Conservation (phyloP, 495 filamentous ascomycete genomes). For the Arthonia radiata region DNA sequence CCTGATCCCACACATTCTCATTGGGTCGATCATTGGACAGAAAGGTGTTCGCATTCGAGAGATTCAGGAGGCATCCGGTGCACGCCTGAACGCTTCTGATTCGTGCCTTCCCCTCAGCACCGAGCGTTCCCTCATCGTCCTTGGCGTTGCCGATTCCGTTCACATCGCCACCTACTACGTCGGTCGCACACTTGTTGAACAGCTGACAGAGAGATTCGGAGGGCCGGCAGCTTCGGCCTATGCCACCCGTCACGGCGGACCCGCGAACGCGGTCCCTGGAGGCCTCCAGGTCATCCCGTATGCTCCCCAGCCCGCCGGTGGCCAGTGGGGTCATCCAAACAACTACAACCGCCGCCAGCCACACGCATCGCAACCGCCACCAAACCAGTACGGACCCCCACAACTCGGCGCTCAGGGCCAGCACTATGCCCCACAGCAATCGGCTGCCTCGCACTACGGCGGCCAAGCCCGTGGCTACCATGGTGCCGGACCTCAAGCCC, state of each 20-base stretch:
- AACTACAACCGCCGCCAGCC: conserved; percentile 41
- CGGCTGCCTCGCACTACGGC: conserved; percentile 46
- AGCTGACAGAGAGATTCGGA: conserved; percentile 85
- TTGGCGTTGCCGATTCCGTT: conserved; percentile 38
- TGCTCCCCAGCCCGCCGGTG: conserved; percentile 70
- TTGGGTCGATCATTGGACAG: conserved; percentile 97
- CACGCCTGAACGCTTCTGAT: conserved; percentile 88
- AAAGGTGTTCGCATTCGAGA: conserved; percentile 85
- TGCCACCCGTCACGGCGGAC: conserved; percentile 80
- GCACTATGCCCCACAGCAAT: conserved; percentile 32
- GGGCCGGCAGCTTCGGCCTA: conserved; percentile 92
- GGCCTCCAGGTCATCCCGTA: conserved; percentile 97
- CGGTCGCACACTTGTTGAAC: conserved; percentile 82
- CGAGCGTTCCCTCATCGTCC: conserved; percentile 72
- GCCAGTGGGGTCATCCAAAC: conserved; percentile 78
- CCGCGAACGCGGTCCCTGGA: conserved; percentile 75
- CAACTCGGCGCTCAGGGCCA: conserved; percentile 43
- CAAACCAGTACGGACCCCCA: conserved; percentile 18
- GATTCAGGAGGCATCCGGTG: conserved; percentile 93
- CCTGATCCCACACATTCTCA: conserved; percentile 86
- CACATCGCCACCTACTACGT: conserved; percentile 98
- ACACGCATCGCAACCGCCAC: conserved; percentile 28
- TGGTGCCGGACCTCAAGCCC: conserved; percentile 57
- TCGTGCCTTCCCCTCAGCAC: conserved; percentile 79
- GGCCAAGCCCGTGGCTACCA: conserved; percentile 42